A percentile compares a stretch with the other conserved stretches of the same genome.
phyloP scores from a whole-genome alignment of 768 basidiomycete genomes.

The Lactarius psammicola region DNA sequence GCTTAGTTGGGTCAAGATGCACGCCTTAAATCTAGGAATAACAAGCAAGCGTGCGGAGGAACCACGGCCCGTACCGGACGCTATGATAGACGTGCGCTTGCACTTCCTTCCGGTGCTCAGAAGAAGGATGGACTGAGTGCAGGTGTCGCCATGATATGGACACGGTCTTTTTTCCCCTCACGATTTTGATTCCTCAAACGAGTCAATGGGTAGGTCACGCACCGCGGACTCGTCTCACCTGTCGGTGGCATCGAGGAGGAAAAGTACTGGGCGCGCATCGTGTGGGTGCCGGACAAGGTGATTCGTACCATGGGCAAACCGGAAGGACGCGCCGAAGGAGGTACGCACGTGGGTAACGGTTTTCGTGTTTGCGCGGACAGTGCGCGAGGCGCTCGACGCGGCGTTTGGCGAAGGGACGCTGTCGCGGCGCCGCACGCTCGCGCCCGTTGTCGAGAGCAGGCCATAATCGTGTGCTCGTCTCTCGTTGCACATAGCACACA shows the following conservation, averaged over 20 bases:
- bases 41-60: conserved; percentile 68
- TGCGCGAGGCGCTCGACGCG: conserved; percentile 78
- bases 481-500: no score
- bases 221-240: conserved; percentile 76
- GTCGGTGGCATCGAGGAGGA: conserved; percentile 91
- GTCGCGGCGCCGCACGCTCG: conserved; percentile 57
- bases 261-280: conserved; percentile 91
- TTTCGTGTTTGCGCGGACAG: conserved; percentile 78
- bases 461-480: conserved; percentile 29
- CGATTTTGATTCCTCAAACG: not conserved
- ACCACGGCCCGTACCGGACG: conserved; percentile 67
- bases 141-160: no score
- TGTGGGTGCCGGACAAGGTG: conserved; percentile 79
- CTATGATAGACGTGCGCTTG: conserved; percentile 74
- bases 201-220: conserved; percentile 49
- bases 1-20: conserved; percentile 87
- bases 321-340: conserved; percentile 78
- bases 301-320: conserved; percentile 72
- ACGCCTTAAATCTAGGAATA: conserved; percentile 76
- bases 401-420: conserved; percentile 74
- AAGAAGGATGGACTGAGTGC: conserved; percentile 31
- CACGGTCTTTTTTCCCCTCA: no score
- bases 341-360: conserved; percentile 70
- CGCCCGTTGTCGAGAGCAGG: conserved; percentile 51
- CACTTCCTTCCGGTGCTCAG: no score